Percentiles rank a stretch among this genome's conserved stretches.
Conservation (phyloP, 2,329 filamentous ascomycete species). For the Bipolaris sorokiniana region DNA sequence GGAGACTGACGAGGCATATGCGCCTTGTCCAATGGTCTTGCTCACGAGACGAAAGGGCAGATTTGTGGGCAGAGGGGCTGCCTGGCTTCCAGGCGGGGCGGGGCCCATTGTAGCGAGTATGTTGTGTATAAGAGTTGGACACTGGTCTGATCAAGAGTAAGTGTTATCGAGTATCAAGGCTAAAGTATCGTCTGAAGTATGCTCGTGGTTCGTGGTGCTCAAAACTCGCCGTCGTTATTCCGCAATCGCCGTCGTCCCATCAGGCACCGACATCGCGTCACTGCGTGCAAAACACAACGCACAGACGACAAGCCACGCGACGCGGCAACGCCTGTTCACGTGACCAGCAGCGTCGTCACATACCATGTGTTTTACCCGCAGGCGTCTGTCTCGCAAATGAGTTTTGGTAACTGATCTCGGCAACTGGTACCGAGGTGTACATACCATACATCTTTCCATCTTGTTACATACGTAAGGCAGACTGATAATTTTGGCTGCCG, state of each 20-base stretch:
- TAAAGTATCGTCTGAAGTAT: neutral
- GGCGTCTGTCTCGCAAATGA: neutral
- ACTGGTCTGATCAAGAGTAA: too few relatives aligned
- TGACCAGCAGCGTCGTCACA: neutral
- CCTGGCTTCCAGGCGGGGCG: constrained; percentile 67
- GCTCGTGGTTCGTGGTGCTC: neutral
- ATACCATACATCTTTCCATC: neutral
- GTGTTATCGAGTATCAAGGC: neutral
- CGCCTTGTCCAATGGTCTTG: constrained; percentile 93
- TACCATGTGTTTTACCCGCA: neutral
- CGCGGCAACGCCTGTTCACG: constrained; percentile 15
- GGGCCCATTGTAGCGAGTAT: constrained; percentile 23
- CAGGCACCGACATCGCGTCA: constrained; percentile 9
- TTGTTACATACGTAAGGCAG: neutral
- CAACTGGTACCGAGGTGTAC: neutral
- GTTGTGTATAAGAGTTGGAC: neutral
- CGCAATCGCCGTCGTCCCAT: constrained; percentile 2
- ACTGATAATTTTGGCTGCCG: neutral
- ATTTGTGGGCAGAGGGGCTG: constrained; percentile 81
- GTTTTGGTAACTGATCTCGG: neutral
- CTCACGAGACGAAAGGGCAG: constrained; percentile 94
- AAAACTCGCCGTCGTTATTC: neutral
- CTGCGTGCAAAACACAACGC: constrained; percentile 6
- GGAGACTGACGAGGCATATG: constrained; percentile 79
- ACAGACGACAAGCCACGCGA: constrained; percentile 9